phyloP scores from a whole-genome alignment of 1,139 yeast species.

The Zygotorulaspora mrakii region DNA sequence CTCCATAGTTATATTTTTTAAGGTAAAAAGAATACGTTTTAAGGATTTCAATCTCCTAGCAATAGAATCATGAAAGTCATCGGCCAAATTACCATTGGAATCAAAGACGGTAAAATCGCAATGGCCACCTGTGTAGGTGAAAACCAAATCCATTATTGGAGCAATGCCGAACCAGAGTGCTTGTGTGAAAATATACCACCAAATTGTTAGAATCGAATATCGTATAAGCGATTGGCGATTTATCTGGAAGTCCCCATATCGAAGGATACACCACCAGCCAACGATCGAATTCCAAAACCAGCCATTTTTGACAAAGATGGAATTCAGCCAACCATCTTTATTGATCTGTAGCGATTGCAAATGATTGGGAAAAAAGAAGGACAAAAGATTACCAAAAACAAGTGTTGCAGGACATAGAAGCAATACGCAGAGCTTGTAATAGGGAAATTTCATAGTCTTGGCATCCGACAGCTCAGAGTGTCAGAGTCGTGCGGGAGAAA shows the following conservation, averaged over 20 bases:
- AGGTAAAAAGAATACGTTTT: conserved; percentile 17
- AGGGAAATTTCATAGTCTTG: conserved; percentile 6
- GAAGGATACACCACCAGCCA: conserved; percentile 32
- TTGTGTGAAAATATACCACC: conserved; percentile 37
- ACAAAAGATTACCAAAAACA: conserved; percentile 32
- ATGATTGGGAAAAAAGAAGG: conserved; percentile 11
- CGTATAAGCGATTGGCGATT: conserved; percentile 13
- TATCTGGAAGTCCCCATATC: conserved; percentile 14
- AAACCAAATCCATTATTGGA: conserved; percentile 86
- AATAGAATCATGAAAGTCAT: conserved; percentile 26
- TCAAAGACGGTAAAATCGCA: conserved; percentile 43
- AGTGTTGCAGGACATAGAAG: conserved; percentile 33
- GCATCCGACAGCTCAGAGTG: too few species aligned
- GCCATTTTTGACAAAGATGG: conserved; percentile 75
- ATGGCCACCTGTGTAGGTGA: conserved; percentile 75
- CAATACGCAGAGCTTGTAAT: conserved; percentile 24
- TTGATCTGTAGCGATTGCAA: conserved; percentile 16
- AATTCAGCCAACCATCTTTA: conserved; percentile 52
- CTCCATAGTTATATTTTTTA: conserved; percentile 10
- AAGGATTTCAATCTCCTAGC: conserved; percentile 21
- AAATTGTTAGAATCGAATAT: conserved; percentile 25
- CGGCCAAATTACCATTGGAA: conserved; percentile 19
- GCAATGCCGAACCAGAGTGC: conserved; percentile 23
- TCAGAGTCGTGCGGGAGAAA: neutral
- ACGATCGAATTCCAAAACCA: conserved; percentile 86